Conservation (phyloP, 345 rosid species). For the Brassica nigra region DNA sequence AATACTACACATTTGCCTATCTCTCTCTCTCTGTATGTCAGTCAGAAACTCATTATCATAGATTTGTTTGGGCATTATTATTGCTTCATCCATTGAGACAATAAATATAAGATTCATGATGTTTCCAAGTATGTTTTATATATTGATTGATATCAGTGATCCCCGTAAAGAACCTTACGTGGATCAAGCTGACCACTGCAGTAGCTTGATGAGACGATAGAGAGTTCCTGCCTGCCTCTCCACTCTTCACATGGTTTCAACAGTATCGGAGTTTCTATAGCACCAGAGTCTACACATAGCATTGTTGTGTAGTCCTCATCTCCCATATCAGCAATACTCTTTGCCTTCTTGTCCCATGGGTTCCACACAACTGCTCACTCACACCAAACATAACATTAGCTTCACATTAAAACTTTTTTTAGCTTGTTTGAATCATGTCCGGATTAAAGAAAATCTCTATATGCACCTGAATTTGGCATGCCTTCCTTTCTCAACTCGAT, state of each 20-base stretch:
- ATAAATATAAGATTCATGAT: background rate
- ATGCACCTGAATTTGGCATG: constrained; percentile 78
- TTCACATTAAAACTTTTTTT: background rate
- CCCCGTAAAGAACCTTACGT: constrained; percentile 69
- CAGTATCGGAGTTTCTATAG: constrained; percentile 60
- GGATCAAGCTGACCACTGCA: constrained; percentile 97
- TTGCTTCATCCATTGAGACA: constrained; percentile 7
- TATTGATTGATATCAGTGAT: constrained; percentile 32
- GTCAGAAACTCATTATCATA: constrained; percentile 32
- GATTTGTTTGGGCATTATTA: constrained; percentile 8
- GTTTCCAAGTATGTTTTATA: background rate
- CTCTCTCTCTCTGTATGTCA: constrained; percentile 9
- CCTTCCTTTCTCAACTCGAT: constrained; percentile 61
- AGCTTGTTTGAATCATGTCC: background rate
- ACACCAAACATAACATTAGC: background rate
- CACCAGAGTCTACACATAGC: constrained; percentile 86
- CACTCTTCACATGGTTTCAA: constrained; percentile 89
- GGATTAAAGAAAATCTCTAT: background rate
- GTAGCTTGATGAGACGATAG: constrained; percentile 88
- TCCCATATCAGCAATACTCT: constrained; percentile 78
- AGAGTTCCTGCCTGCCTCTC: constrained; percentile 85
- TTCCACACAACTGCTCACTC: constrained; percentile 76
- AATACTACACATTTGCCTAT: constrained; percentile 20
- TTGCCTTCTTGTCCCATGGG: constrained; percentile 92
- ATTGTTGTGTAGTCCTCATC: constrained; percentile 84